A percentile compares a stretch with the other conserved stretches of the same genome.
These are phyloP conservation scores for Brassica hybrid DNA, from an alignment of 441 rosid species.

Conservation along the genomic window DNA sequence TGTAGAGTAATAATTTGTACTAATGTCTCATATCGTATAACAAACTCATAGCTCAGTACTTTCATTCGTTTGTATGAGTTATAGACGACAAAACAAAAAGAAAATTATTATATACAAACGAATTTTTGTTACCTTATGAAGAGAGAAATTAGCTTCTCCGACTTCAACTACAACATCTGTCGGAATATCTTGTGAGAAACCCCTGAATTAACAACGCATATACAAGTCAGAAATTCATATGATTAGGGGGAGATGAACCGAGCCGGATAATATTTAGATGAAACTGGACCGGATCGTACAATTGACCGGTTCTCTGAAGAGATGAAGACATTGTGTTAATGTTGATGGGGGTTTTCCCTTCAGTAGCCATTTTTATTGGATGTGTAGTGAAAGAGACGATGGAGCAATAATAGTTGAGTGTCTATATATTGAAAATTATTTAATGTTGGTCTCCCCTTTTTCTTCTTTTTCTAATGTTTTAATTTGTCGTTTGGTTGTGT, in stretches of 20 bases:
- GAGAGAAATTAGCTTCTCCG: constrained; percentile 84
- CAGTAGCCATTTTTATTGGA: constrained; percentile 35
- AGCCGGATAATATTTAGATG: neutral
- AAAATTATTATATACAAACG: neutral
- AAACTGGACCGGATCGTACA: constrained; percentile 47
- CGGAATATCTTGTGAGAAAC: constrained; percentile 84
- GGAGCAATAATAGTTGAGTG: constrained; percentile 19
- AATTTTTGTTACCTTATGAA: constrained; percentile 67
- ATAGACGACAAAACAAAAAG: neutral
- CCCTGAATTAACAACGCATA: constrained; percentile 54
- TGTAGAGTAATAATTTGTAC: too few species aligned
- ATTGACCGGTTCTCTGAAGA: constrained; percentile 88
- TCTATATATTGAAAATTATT: constrained; percentile 35
- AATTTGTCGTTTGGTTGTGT: too few species aligned
- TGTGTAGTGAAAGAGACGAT: constrained; percentile 32
- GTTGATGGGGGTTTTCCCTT: constrained; percentile 29
- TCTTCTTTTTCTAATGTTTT: too few species aligned
- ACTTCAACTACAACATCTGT: constrained; percentile 72
- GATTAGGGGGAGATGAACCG: neutral
- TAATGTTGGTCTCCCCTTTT: neutral
- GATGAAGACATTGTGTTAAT: constrained; percentile 54
- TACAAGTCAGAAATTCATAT: neutral
- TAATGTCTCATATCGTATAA: too few species aligned
- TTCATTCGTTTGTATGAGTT: too few species aligned
- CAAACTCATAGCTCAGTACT: too few species aligned